Evolutionary conservation across 441 rosid species (phyloP), one percentile per base, ranked within the genome.

Genomic region (Populus hybrid): DNA sequence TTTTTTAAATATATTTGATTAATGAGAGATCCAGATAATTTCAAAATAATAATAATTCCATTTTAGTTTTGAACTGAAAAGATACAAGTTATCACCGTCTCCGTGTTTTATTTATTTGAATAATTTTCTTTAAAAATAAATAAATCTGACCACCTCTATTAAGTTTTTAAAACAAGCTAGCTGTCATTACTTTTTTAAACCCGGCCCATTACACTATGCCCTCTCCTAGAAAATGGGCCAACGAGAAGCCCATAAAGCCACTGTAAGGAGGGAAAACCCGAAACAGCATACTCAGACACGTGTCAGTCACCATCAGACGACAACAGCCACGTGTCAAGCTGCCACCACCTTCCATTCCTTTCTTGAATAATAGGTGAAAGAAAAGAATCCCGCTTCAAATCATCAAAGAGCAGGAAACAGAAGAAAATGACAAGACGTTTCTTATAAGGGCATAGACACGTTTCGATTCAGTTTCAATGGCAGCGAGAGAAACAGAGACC

Each of bases 381-480:
- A n/a, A n/a, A 18, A n/a, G 36, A 14, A n/a, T 14, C 70, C 5
- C 34, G 70, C 34, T 14, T 14, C 70, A 18, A 67, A 32, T 0
- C 6, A 34, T 6, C 63, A 38, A 34, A 34, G 7, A 34, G 36
- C 36, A 57, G 63, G 6, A 57, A 57, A 57, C 63, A 57, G 36
- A 34, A 34, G 36, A 34, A 34, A 34, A 34, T 34, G 36, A 57
- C 18, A 6, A 18, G 21, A 7, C 63, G 21, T 57, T 18, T 57
- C 63, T 57, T 57, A 2, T 6, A 2, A 18, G 21, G 21, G 21
- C 0, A 18, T 57, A 57, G 78, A 23, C 68, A 65, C 42, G 71
- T 71, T 67, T 64, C 30, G 18, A 38, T 24, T 61, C 24, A 5
- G 59, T 57, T 71, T 23, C 26, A 23, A 86, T 86, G 89, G 78